Evolutionary conservation across 176 grass and related monocot species (phyloP).

Genomic region (Eragrostis nindensis): DNA sequence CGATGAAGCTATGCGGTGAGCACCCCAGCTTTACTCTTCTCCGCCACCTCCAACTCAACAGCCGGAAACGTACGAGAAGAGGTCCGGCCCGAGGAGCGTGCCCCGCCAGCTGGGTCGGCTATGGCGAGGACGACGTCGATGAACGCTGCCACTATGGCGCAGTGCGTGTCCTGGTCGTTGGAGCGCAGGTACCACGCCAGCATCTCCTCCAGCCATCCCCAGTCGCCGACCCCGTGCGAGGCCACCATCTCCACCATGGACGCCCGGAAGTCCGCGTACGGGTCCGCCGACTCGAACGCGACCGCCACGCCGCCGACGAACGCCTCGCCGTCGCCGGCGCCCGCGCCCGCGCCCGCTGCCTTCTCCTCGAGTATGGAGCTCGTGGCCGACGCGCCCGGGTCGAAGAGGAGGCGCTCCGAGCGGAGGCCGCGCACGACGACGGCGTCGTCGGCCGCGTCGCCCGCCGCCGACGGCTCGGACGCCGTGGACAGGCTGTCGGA

Average conservation of each 20-base stretch:
- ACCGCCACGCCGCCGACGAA: slow-evolving; percentile 60
- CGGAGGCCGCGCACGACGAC: slow-evolving; percentile 47
- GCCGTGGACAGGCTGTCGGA: slow-evolving; percentile 63
- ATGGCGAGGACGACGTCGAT: slow-evolving; percentile 74
- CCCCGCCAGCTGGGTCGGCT: slow-evolving; percentile 37
- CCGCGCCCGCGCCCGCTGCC: background rate
- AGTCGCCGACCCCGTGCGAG: slow-evolving; percentile 61
- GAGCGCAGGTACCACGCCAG: slow-evolving; percentile 70
- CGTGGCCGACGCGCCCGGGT: slow-evolving; percentile 52
- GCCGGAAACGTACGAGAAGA: slow-evolving; percentile 35
- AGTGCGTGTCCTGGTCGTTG: slow-evolving; percentile 63
- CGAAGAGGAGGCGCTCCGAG: slow-evolving; percentile 75
- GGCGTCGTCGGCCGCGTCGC: slow-evolving; percentile 30
- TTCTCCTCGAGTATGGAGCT: slow-evolving; percentile 67
- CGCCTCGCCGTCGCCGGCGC: background rate
- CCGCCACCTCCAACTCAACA: no score
- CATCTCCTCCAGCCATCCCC: slow-evolving; percentile 80
- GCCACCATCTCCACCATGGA: slow-evolving; percentile 86
- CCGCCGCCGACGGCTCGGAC: slow-evolving; percentile 53
- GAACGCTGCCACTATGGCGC: slow-evolving; percentile 67
- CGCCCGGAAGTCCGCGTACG: slow-evolving; percentile 75
- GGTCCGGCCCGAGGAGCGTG: slow-evolving; percentile 18
- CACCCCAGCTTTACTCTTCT: background rate
- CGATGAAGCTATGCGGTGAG: slow-evolving; percentile 15
- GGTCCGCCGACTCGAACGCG: slow-evolving; percentile 74